These are phyloP conservation scores for Sutorius australiensis DNA, from an alignment of 768 basidiomycete species.

Conservation along the genomic window DNA sequence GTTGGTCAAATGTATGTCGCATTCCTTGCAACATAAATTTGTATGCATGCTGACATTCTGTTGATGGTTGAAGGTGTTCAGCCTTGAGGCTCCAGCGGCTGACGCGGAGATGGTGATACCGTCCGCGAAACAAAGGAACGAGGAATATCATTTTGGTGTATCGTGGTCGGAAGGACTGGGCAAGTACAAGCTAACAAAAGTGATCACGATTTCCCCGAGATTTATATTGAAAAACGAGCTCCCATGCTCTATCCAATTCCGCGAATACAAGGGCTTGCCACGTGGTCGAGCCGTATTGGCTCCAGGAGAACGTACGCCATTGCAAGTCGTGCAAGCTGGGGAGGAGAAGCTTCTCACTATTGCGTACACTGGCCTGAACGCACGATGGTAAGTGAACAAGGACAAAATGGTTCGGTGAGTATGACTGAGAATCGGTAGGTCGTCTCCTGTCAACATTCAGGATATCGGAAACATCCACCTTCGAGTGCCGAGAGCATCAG, in stretches of 20 bases:
- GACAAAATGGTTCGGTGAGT: background rate
- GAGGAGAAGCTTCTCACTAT: slow-evolving; percentile 76
- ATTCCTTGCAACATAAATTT: slow-evolving; percentile 2
- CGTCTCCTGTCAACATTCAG: slow-evolving; percentile 85
- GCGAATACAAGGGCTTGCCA: slow-evolving; percentile 77
- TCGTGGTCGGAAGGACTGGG: slow-evolving; percentile 95
- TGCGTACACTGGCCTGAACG: slow-evolving; percentile 81
- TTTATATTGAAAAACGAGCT: slow-evolving; percentile 88
- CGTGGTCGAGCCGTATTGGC: slow-evolving; percentile 57
- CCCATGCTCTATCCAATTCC: slow-evolving; percentile 63
- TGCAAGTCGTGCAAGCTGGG: slow-evolving; percentile 63
- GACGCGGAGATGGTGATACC: slow-evolving; percentile 77
- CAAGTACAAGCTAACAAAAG: slow-evolving; percentile 94
- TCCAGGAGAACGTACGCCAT: slow-evolving; percentile 63
- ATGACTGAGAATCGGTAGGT: slow-evolving; percentile 49
- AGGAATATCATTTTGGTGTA: slow-evolving; percentile 77
- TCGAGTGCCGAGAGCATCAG: slow-evolving; percentile 49
- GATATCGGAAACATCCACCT: slow-evolving; percentile 85
- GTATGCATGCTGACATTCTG: slow-evolving; percentile 4
- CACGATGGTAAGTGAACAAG: slow-evolving; percentile 61
- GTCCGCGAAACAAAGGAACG: slow-evolving; percentile 55
- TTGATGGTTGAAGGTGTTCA: slow-evolving; percentile 53
- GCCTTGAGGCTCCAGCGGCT: slow-evolving; percentile 90
- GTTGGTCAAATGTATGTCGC: slow-evolving; percentile 76
- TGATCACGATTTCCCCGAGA: slow-evolving; percentile 86